These are phyloP conservation scores for carrot (Daucus carota) DNA, from an alignment of 129 eudicot genomes.

Conservation along the genomic window DNA sequence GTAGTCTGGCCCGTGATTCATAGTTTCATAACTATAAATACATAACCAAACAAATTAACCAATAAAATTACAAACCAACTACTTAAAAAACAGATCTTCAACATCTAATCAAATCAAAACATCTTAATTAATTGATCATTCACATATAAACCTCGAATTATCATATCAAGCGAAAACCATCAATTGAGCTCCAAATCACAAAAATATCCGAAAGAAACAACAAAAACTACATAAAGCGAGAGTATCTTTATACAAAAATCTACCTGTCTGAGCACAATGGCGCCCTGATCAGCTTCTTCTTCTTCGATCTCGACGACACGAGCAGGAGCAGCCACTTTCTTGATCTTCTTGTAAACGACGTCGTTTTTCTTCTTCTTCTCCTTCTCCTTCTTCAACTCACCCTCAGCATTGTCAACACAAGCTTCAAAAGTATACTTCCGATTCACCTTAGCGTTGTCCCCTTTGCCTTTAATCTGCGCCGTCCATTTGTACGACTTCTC, in stretches of 20 bases:
- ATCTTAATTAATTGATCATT: not conserved
- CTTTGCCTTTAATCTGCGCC: conserved; percentile 71
- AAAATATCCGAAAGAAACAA: not conserved
- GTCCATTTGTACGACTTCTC: conserved; percentile 63
- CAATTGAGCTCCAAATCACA: not conserved
- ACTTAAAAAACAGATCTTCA: not conserved
- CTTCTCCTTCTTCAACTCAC: conserved; percentile 23
- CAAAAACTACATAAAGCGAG: not conserved
- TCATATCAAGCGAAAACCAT: not conserved
- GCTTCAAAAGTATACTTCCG: conserved; percentile 57
- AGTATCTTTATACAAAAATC: not conserved
- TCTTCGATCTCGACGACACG: conserved; percentile 76
- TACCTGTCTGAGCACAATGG: conserved; percentile 69
- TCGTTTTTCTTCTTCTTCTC: conserved; percentile 27
- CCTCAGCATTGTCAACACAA: conserved; percentile 33
- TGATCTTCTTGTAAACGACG: conserved; percentile 17
- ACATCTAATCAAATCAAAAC: not conserved
- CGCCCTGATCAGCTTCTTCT: conserved; percentile 49
- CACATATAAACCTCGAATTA: not conserved
- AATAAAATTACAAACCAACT: too few relatives aligned
- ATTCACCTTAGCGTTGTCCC: conserved; percentile 30
- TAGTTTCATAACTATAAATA: too few relatives aligned
- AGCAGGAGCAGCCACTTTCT: conserved; percentile 27
- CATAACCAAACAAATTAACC: too few relatives aligned
- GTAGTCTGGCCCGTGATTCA: too few relatives aligned